Evolutionary conservation across 257 asterid species (phyloP), one percentile per base, ranked within the genome.

Genomic region (Lithospermum erythrorhizon): DNA sequence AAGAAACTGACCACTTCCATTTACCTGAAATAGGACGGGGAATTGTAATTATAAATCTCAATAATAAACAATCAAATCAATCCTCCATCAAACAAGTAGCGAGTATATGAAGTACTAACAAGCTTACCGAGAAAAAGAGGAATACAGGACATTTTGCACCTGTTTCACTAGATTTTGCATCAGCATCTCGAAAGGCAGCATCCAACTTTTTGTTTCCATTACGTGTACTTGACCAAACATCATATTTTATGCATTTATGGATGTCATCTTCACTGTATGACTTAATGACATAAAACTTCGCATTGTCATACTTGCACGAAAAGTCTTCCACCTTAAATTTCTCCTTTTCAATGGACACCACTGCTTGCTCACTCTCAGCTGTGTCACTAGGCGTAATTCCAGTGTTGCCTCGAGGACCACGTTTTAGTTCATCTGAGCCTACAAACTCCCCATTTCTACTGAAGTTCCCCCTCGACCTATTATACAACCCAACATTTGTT

Each of bases 151-250:
- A 80, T 41, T 66, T 77, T 21, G 49, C 66, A 61, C 86, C 83
- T 1, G 79, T 19, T 69, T 86, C 90, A 57, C 64, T 65, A 23
- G 71, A 65, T 66, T 59, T 86, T 37, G 77, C 70, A 51, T 78
- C 87, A 4, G 86, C 81, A 41, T 76, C 87, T 20, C 65, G 70
- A 62, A 75, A 86, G 72, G 85, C 89, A 71, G 81, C 64, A 63
- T 83, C 88, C 20, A 89, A 54, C 70, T 89, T 89, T 85, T 67
- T 82, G 61, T 89, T 89, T 11, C 96, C 95, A 63, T 77, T 80
- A 4, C 78, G 90, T 35, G 96, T 89, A 68, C 96, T 89, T 4
- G 96, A 86, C 96, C 96, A 89, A 49, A 89, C 96, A 69, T 81
- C 85, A 67, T 86, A 89, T 64, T 89, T 89, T 55, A 89, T 70